Evolutionary conservation across 1,284 basidiomycete species (phyloP), one percentile per base, ranked within the genome.

Genomic region (Moniliophthora roreri): DNA sequence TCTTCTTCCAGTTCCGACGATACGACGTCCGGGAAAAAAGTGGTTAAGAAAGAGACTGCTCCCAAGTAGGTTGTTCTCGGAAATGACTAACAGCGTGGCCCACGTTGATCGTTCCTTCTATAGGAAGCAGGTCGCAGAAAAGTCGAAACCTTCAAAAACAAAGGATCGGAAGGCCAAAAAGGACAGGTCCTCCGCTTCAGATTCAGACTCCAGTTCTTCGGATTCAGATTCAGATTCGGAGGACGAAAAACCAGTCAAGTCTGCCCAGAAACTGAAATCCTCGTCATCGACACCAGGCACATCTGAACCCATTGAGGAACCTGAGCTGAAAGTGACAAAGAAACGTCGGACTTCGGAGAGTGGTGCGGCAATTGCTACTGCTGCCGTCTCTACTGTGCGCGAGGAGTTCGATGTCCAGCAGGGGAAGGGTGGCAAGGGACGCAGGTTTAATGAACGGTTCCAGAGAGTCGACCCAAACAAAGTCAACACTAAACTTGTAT

Each of bases 401-500:
- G 40, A 61, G 45, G 56, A 54, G 18, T 38, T 44, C 54, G 61
- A 16, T 23, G 36, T 37, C 3, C 39, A 53, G 45, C 46, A 61
- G 63, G 40, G 55, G 62, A 56, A 59, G 59, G 53, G 65, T 66
- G 57, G 32, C 55, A 54, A 23, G 62, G 66, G 55, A 53, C 62
- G 68, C 59, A 62, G 76, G 58, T 66, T 61, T 38, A 83, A 80
- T 58, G 72, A 75, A 52, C 85, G 89, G 24, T 98, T 98, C 76
- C 85, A 88, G 66, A 80, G 96, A 32, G 84, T 98, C 56, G 89
- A 95, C 67, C 71, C 78, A 1, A 83, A 87, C 20, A 76, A 84
- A 51, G 75, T 93, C 5, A 81, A 77, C 61, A 64, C 75, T 1
- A 78, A 90, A 54, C 73, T 81, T 38, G 70, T 87, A 42, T 67